Conservation (phyloP, 129 eudicot species). For the Flaveria bidentis region DNA sequence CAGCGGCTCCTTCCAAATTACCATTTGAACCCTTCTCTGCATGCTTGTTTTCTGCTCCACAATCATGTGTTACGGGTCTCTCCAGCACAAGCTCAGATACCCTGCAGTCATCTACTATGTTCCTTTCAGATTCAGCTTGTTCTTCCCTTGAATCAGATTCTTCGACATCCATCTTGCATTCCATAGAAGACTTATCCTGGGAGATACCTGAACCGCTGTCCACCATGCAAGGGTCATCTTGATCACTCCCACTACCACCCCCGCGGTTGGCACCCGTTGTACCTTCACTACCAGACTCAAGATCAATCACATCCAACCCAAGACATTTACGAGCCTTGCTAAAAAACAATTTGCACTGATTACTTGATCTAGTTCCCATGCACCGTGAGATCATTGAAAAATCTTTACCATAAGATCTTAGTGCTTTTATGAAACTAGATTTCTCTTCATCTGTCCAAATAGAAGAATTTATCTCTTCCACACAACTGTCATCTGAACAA, state of each 20-base stretch:
- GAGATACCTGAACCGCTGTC: slow-evolving; percentile 52
- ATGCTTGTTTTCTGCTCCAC: not conserved
- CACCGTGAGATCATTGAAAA: slow-evolving; percentile 62
- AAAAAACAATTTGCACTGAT: slow-evolving; percentile 76
- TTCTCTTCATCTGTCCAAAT: slow-evolving; percentile 94
- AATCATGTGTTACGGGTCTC: not conserved
- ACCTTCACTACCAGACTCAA: slow-evolving; percentile 38
- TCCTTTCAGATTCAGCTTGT: slow-evolving; percentile 37
- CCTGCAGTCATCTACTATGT: slow-evolving; percentile 8
- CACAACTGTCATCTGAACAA: slow-evolving; percentile 90
- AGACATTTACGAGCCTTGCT: slow-evolving; percentile 85
- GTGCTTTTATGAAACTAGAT: slow-evolving; percentile 60
- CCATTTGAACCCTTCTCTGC: slow-evolving; percentile 5
- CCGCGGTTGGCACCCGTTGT: slow-evolving; percentile 49
- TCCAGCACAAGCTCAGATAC: not conserved
- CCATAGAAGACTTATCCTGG: slow-evolving; percentile 44
- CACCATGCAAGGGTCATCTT: slow-evolving; percentile 65
- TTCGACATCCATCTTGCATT: slow-evolving; percentile 48
- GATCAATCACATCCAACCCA: slow-evolving; percentile 59
- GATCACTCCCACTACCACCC: slow-evolving; percentile 53
- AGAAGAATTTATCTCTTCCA: slow-evolving; percentile 54
- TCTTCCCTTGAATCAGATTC: slow-evolving; percentile 37
- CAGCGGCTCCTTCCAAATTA: slow-evolving; percentile 29
- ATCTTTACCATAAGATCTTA: slow-evolving; percentile 68
- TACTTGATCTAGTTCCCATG: slow-evolving; percentile 61